Percentiles rank a stretch among this genome's conserved stretches.
Evolutionary conservation across 78 protist species (phyloP).

Genomic region (Dictyostelium firmibasis): DNA sequence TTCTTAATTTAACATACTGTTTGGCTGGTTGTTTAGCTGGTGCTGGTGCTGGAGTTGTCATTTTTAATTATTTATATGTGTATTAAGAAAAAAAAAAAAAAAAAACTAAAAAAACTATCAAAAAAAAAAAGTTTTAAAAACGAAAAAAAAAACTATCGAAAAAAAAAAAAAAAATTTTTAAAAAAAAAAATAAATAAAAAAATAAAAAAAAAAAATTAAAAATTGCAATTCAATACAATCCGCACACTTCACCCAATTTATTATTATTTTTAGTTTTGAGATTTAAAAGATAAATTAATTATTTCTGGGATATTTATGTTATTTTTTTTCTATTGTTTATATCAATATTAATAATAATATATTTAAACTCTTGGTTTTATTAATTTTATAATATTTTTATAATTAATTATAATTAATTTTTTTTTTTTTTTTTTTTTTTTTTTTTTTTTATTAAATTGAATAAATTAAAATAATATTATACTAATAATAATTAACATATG

Average conservation of each 20-base stretch:
- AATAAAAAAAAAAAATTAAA: not conserved
- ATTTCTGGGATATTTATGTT: not conserved
- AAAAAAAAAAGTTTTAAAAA: not conserved
- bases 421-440: no score
- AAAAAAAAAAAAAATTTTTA: not conserved
- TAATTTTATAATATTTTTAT: no score
- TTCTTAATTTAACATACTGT: not conserved
- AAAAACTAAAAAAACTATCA: not conserved
- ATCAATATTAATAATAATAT: no score
- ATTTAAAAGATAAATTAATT: not conserved
- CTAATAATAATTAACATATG: no score
- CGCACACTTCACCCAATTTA: not conserved
- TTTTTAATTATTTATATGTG: not conserved
- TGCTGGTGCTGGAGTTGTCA: conserved; percentile 9
- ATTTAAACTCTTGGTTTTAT: no score
- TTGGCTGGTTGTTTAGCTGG: not conserved
- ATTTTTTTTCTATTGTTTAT: not conserved
- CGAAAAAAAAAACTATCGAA: not conserved
- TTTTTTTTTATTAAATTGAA: no score
- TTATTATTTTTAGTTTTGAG: not conserved
- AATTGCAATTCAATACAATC: not conserved
- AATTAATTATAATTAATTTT: no score
- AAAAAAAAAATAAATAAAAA: not conserved
- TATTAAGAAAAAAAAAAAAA: not conserved
- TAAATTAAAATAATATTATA: no score